These are phyloP conservation scores for Lichtheimia hyalospora DNA, from an alignment of 371 early-diverging fungal species.

Conservation along the genomic window DNA sequence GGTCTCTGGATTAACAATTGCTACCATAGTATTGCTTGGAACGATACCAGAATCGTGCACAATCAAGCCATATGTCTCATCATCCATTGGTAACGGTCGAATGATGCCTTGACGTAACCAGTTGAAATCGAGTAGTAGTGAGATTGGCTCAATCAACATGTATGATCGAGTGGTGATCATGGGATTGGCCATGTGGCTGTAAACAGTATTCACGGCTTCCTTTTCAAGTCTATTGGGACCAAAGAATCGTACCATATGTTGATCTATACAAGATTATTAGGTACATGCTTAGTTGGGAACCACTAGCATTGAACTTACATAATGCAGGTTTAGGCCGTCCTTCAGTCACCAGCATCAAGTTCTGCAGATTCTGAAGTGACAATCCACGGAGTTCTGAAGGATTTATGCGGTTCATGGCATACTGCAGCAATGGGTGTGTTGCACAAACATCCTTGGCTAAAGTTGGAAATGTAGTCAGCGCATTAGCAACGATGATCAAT, in stretches of 20 bases:
- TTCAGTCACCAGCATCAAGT: conserved; percentile 71
- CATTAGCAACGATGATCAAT: not conserved
- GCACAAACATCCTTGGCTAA: conserved; percentile 73
- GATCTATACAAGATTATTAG: conserved; percentile 17
- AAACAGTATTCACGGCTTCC: conserved; percentile 68
- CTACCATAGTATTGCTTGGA: conserved; percentile 77
- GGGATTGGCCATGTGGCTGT: conserved; percentile 75
- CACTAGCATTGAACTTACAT: conserved; percentile 40
- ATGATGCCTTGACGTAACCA: conserved; percentile 70
- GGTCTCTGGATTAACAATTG: conserved; percentile 81
- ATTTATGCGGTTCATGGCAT: conserved; percentile 62
- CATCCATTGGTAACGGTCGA: conserved; percentile 52
- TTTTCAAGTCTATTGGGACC: conserved; percentile 61
- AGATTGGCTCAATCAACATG: conserved; percentile 69
- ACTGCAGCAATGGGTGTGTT: conserved; percentile 74
- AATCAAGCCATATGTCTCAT: conserved; percentile 57
- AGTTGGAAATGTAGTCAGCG: not conserved
- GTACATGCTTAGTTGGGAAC: not conserved
- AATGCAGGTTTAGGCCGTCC: conserved; percentile 63
- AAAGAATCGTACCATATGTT: conserved; percentile 49
- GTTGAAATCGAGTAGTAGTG: conserved; percentile 61
- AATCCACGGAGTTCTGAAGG: conserved; percentile 37
- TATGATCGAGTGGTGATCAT: conserved; percentile 82
- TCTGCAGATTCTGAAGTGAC: conserved; percentile 62
- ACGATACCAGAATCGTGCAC: conserved; percentile 83